Evolutionary conservation across 2,329 filamentous ascomycete species (phyloP), one percentile per base, ranked within the genome.

Genomic region (Cytospora piceae): DNA sequence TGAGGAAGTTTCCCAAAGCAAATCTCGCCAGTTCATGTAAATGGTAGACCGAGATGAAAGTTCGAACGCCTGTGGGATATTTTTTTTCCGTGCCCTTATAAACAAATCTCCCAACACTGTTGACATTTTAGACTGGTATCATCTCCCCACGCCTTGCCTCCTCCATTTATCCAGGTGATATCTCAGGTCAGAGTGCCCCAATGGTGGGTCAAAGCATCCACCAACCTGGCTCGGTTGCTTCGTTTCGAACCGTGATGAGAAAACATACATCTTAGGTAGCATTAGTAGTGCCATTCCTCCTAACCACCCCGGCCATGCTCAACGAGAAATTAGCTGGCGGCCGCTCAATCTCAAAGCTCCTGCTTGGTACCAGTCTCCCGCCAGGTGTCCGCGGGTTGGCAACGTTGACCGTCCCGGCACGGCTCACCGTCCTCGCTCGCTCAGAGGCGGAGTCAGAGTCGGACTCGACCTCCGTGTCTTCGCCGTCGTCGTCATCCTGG

Each of bases 351-450:
- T 87, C 85, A 70, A 87, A 70, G 71, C 85, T 87, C 63, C 85
- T 76, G 69, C 85, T 87, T 1, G 84, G 82, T 63, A 86, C 81
- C 24, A 81, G 73, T 17, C 83, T 77, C 0, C 79, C 80, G 4
- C 84, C 84, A 0, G 85, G 85, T 0, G 84, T 87, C 53, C 82
- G 76, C 1, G 85, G 85, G 64, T 87, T 84, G 0, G 80, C 81
- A 1, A 87, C 83, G 64, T 87, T 87, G 54, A 87, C 85, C 1
- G 85, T 79, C 0, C 85, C 85, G 1, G 78, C 77, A 17, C 85
- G 79, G 42, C 85, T 81, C 20, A 82, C 75, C 2, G 85, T 80
- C 6, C 83, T 76, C 32, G 78, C 74, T 0, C 69, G 72, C 31
- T 75, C 71, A 17, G 77, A 73, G 14, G 70, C 74, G 42, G 77